Evolutionary conservation across 768 basidiomycete species (phyloP).

Genomic region (Boletus sp.): DNA sequence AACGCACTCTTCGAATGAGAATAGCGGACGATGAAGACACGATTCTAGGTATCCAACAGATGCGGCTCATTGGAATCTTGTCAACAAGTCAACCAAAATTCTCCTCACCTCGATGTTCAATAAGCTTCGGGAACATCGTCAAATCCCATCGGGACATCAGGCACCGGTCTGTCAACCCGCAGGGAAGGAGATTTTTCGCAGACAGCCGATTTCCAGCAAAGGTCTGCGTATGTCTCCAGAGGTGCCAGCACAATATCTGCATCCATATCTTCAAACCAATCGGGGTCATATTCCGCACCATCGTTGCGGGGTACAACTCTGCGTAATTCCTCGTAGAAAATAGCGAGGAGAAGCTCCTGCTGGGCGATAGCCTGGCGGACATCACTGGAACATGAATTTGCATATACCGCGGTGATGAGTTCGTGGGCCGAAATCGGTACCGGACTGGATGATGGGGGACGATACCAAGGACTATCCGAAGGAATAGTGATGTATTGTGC

Average conservation of each 20-base stretch:
- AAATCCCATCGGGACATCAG: constrained; percentile 30
- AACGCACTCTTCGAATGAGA: constrained; percentile 11
- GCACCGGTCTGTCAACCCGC: constrained; percentile 11
- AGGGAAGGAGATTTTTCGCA: constrained; percentile 13
- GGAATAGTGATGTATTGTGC: constrained; percentile 41
- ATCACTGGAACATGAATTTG: constrained; percentile 30
- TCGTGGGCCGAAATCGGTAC: constrained; percentile 21
- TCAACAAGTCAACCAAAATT: neutral
- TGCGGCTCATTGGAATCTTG: neutral
- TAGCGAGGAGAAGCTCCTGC: constrained; percentile 31
- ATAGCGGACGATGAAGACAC: neutral
- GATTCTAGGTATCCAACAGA: neutral
- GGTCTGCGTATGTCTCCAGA: constrained; percentile 25
- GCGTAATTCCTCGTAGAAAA: constrained; percentile 31
- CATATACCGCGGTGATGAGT: constrained; percentile 16
- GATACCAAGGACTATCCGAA: constrained; percentile 39
- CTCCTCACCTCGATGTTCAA: constrained; percentile 12
- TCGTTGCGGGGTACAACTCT: constrained; percentile 18
- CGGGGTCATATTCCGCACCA: constrained; percentile 16
- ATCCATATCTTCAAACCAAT: constrained; percentile 30
- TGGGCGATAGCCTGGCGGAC: constrained; percentile 32
- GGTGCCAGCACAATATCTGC: constrained; percentile 28
- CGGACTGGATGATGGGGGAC: constrained; percentile 27
- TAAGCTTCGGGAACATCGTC: constrained; percentile 20
- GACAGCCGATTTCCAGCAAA: constrained; percentile 30